Conservation (phyloP, 2,329 filamentous ascomycete species). For the Ophiostoma pallidulum region DNA sequence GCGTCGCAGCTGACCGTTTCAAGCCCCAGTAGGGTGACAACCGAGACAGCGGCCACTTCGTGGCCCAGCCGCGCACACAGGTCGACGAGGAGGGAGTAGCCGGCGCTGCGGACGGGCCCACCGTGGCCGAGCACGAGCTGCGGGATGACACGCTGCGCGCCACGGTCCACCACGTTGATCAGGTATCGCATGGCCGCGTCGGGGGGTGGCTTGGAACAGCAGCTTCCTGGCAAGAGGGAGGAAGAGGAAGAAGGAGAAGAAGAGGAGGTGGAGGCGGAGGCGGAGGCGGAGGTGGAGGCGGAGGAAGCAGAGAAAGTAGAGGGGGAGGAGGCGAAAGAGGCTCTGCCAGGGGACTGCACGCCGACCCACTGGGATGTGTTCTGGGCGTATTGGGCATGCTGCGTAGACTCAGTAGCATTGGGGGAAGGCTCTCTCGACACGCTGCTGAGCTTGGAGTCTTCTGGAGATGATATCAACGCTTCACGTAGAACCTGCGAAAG, state of each 20-base stretch:
- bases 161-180: conserved; percentile 7
- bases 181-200: conserved; percentile 9
- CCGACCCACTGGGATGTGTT: not conserved
- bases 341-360: not conserved
- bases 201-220: not conserved
- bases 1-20: conserved; percentile 1
- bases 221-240: too few species aligned
- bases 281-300: too few species aligned
- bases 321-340: not conserved
- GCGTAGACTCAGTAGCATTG: too few species aligned
- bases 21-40: conserved; percentile 8
- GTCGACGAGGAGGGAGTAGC: conserved; percentile 4
- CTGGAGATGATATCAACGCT: not conserved
- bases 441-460: too few species aligned
- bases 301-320: too few species aligned
- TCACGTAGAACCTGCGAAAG: not conserved
- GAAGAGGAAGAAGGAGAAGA: too few species aligned
- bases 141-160: conserved; percentile 1
- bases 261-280: too few species aligned
- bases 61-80: not conserved
- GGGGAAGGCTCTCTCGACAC: not conserved
- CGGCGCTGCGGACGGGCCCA: not conserved
- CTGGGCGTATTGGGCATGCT: too few species aligned
- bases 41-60: not conserved
- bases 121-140: conserved; percentile 8